Conservation (phyloP, 257 asterid genomes). For the Cynanchum wilfordii region DNA sequence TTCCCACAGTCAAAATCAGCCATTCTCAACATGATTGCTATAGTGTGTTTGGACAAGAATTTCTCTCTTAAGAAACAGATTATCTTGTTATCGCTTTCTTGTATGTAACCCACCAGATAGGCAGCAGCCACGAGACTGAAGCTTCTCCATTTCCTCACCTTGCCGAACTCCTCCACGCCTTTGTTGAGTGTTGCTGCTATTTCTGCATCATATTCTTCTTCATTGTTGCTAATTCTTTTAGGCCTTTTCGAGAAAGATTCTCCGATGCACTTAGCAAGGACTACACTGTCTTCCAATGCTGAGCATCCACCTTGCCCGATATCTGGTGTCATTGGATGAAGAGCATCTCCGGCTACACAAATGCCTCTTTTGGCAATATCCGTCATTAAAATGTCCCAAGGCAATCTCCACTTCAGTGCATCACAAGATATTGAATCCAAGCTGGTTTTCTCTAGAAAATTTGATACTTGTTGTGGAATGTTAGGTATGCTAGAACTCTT, state of each 20-base stretch:
- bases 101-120: slow-evolving; percentile 50
- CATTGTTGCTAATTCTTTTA: neutral
- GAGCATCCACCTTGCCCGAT: slow-evolving; percentile 82
- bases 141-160: slow-evolving; percentile 70
- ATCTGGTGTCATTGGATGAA: slow-evolving; percentile 87
- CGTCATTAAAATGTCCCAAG: slow-evolving; percentile 51
- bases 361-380: slow-evolving; percentile 41
- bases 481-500: slow-evolving; percentile 28
- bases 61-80: slow-evolving; percentile 44
- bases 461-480: slow-evolving; percentile 27
- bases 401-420: slow-evolving; percentile 44
- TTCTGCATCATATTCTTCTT: slow-evolving; percentile 20
- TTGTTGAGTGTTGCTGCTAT: slow-evolving; percentile 14
- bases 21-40: neutral
- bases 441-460: slow-evolving; percentile 43
- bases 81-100: slow-evolving; percentile 42
- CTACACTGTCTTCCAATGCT: slow-evolving; percentile 55
- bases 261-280: slow-evolving; percentile 58
- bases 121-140: slow-evolving; percentile 48
- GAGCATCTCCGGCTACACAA: slow-evolving; percentile 67
- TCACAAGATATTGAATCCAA: slow-evolving; percentile 43
- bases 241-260: slow-evolving; percentile 26
- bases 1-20: slow-evolving; percentile 12
- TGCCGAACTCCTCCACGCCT: slow-evolving; percentile 45
- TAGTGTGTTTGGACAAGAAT: slow-evolving; percentile 30